Conservation (phyloP, 805 yeast genomes). For the Candida dajiaensis region DNA sequence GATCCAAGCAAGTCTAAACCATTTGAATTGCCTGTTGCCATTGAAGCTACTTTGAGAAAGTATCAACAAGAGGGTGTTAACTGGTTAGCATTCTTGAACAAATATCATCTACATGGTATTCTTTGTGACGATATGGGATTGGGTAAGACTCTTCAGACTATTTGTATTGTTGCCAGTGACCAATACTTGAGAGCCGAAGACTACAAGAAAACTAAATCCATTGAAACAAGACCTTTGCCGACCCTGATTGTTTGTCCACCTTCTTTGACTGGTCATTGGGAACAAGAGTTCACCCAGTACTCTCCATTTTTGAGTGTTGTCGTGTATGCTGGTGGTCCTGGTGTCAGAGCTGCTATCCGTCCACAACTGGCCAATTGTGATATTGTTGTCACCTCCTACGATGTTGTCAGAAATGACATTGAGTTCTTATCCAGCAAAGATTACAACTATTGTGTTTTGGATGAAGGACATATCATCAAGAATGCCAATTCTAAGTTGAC, state of each 20-base stretch:
- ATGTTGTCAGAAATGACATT: conserved; percentile 90
- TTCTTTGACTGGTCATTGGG: conserved; percentile 98
- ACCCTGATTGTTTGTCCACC: conserved; percentile 94
- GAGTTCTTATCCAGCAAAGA: conserved; percentile 52
- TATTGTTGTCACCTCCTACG: conserved; percentile 90
- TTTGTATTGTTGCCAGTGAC: conserved; percentile 94
- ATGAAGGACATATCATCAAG: conserved; percentile 97
- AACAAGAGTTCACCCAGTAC: conserved; percentile 84
- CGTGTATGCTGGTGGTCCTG: conserved; percentile 93
- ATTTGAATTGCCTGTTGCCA: conserved; percentile 83
- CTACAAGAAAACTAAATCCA: conserved; percentile 48
- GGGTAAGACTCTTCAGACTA: conserved; percentile 95
- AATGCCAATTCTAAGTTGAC: conserved; percentile 85
- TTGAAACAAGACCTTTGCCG: conserved; percentile 71
- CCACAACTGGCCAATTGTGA: conserved; percentile 53
- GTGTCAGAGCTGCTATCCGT: conserved; percentile 54
- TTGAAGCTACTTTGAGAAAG: conserved; percentile 86
- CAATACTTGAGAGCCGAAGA: conserved; percentile 80
- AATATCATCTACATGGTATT: conserved; percentile 93
- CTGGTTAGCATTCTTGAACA: conserved; percentile 94
- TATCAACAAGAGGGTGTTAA: conserved; percentile 98
- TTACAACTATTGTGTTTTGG: conserved; percentile 91
- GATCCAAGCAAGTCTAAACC: conserved; percentile 88
- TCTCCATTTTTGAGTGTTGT: conserved; percentile 80
- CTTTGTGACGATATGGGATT: conserved; percentile 99